These are phyloP conservation scores for Brachypodium distachyon DNA, from an alignment of 202 grass and related monocot species.

Conservation along the genomic window DNA sequence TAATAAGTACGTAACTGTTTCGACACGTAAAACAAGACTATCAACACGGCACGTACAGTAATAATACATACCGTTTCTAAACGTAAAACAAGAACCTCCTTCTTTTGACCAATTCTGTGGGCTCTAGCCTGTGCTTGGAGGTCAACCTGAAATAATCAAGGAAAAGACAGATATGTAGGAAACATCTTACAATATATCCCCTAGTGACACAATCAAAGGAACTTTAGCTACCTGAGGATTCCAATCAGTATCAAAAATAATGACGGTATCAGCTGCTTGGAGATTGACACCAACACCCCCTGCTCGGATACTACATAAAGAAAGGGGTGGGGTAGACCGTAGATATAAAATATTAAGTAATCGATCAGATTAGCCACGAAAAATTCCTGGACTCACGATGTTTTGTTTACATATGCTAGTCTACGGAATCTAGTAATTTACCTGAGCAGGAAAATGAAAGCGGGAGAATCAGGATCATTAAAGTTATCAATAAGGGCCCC, in stretches of 20 bases:
- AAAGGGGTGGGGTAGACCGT: background rate
- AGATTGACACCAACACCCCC: conserved; percentile 98
- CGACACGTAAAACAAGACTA: conserved; percentile 88
- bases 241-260: conserved; percentile 99
- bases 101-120: conserved; percentile 98
- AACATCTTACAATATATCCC: background rate
- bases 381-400: background rate
- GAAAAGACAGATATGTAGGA: background rate
- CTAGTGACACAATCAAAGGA: conserved; percentile 11
- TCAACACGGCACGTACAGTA: conserved; percentile 18
- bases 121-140: conserved; percentile 99
- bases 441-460: conserved; percentile 98
- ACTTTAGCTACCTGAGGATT: conserved; percentile 83
- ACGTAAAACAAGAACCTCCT: conserved; percentile 98
- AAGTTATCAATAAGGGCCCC: conserved; percentile 94
- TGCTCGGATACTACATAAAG: conserved; percentile 83
- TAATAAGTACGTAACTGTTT: too few species aligned
- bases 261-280: conserved; percentile 98
- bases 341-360: background rate
- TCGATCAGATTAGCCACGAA: background rate
- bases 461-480: conserved; percentile 68
- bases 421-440: conserved; percentile 15
- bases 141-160: conserved; percentile 63
- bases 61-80: conserved; percentile 78
- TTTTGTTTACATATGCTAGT: background rate